A percentile compares a stretch with the other conserved stretches of the same genome.
Conservation (phyloP, 2,329 filamentous ascomycete genomes). For the Alternaria incomplexa region DNA sequence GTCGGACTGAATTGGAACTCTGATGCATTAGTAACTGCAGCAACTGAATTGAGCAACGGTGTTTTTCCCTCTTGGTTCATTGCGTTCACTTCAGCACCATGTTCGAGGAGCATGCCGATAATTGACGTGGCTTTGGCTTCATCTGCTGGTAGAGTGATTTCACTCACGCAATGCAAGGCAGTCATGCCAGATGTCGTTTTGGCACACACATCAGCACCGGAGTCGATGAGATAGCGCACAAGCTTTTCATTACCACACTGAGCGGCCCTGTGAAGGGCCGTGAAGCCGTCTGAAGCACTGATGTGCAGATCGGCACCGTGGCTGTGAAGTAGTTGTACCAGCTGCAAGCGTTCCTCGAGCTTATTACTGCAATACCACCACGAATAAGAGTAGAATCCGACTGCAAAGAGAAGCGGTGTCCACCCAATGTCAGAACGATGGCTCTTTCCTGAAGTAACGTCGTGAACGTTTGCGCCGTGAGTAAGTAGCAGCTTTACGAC, state of each 20-base stretch:
- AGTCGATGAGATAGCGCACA: neutral
- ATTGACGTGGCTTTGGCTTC: neutral
- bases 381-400: neutral
- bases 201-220: neutral
- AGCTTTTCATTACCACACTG: neutral
- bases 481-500: neutral
- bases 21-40: no score
- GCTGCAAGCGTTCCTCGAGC: neutral
- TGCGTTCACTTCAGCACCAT: neutral
- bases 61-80: neutral
- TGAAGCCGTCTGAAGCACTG: neutral
- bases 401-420: neutral
- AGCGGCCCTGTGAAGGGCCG: neutral
- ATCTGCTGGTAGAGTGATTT: neutral
- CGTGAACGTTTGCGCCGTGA: neutral
- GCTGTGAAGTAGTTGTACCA: neutral
- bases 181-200: neutral
- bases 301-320: neutral
- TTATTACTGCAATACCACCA: no score
- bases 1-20: neutral
- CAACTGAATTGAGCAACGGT: neutral
- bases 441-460: neutral
- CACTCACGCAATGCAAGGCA: neutral
- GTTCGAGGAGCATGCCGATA: neutral
- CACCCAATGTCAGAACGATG: neutral